A percentile compares a stretch with the other conserved stretches of the same genome.
phyloP scores from a whole-genome alignment of 2,329 filamentous ascomycete species.

The Aureobasidium musti region DNA sequence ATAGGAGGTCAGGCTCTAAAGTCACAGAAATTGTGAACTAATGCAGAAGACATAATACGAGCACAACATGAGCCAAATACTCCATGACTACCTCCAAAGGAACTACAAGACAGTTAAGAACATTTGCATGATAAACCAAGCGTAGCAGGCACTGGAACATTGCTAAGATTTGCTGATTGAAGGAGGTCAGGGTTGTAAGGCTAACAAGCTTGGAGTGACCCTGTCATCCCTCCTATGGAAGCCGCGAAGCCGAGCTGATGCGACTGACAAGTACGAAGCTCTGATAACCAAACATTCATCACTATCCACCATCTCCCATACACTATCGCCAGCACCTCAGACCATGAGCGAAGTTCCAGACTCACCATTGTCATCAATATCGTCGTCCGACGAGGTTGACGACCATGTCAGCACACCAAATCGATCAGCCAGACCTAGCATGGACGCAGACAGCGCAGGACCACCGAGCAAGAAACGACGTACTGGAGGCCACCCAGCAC shows the following conservation, averaged over 20 bases:
- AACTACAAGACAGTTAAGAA: neutral
- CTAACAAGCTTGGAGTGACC: neutral
- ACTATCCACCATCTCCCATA: neutral
- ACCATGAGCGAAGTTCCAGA: constrained; percentile 30
- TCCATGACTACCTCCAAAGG: too few relatives aligned
- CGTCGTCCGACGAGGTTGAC: constrained; percentile 60
- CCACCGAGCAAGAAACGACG: constrained; percentile 45
- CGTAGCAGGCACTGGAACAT: neutral
- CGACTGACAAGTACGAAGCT: neutral
- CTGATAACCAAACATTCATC: neutral
- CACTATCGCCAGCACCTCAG: neutral
- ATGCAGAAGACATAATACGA: too few relatives aligned
- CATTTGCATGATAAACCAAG: neutral
- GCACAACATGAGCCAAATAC: too few relatives aligned
- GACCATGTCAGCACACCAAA: constrained; percentile 54
- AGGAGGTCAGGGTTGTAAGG: neutral
- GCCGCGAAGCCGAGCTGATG: constrained; percentile 7
- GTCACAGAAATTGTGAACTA: too few relatives aligned
- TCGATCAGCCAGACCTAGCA: constrained; percentile 50
- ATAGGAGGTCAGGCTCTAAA: too few relatives aligned
- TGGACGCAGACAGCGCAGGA: constrained; percentile 43
- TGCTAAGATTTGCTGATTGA: neutral
- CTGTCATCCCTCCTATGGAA: neutral
- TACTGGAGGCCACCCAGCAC: constrained; percentile 36
- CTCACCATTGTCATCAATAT: constrained; percentile 60